Percentiles rank a stretch among this genome's conserved stretches.
phyloP scores from a whole-genome alignment of 1,284 basidiomycete species.

The Ceratobasidium sp. region DNA sequence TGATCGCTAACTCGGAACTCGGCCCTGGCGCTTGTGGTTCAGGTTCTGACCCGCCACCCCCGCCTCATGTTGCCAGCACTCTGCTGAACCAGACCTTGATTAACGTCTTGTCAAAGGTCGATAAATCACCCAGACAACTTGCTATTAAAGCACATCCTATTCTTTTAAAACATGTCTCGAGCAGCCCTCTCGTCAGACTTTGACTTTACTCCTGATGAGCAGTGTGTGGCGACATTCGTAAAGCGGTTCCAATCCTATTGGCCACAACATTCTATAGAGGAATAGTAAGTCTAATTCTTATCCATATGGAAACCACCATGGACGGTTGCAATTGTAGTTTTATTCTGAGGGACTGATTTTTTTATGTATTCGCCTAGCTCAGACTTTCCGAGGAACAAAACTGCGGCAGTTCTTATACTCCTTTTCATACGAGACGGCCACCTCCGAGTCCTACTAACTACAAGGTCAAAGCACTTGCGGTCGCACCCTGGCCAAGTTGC shows the following conservation, averaged over 20 bases:
- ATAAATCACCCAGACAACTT: no score
- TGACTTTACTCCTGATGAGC: conserved; percentile 15
- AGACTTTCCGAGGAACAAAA: conserved; percentile 26
- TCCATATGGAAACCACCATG: no score
- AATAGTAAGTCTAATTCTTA: conserved; percentile 34
- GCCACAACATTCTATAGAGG: conserved; percentile 26
- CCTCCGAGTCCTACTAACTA: conserved; percentile 81
- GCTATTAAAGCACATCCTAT: no score
- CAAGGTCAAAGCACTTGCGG: conserved; percentile 77
- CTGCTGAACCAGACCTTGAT: not conserved
- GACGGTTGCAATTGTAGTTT: no score
- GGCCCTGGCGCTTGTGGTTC: not conserved
- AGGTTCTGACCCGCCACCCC: not conserved
- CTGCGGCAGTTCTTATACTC: conserved; percentile 77
- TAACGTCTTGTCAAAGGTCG: no score
- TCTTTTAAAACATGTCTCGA: conserved; percentile 9
- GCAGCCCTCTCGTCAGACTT: conserved; percentile 7
- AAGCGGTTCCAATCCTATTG: conserved; percentile 29
- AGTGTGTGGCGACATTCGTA: conserved; percentile 7
- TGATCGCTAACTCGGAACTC: conserved; percentile 2
- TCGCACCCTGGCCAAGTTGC: conserved; percentile 74
- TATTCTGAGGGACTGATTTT: no score
- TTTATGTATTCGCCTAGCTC: not conserved
- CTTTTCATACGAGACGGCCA: conserved; percentile 71
- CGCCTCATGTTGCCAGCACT: not conserved